Evolutionary conservation across 2,329 filamentous ascomycete species (phyloP), one percentile per base, ranked within the genome.

Genomic region (Calonectria hongkongensis): DNA sequence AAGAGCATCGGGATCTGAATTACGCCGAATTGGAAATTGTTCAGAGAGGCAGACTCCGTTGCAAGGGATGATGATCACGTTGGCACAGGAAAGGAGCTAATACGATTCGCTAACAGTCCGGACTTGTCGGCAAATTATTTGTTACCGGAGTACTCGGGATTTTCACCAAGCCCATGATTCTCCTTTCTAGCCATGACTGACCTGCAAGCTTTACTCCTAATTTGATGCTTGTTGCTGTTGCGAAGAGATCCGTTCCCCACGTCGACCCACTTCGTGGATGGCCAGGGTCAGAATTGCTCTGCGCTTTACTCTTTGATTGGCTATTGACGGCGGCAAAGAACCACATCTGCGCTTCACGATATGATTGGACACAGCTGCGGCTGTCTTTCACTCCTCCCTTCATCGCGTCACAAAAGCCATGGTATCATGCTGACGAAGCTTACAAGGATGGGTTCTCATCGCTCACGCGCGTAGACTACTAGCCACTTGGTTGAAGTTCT

Each of bases 231-330:
- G 43, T 21, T 47, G n/a, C 16, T 41, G 4, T 7, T 21, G 30
- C 5, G 18, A 56, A 39, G 28, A 1, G 2, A 12, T 21, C n/a
- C 15, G 21, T 36, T 41, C 33, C 12, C 30, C 33, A 13, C 27
- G 4, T 21, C 36, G 54, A 58, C 54, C 54, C 54, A n/a, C 30
- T 36, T 15, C 2, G 33, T 15, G 2, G 18, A n/a, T 15, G 54
- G 54, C 9, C n/a, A 8, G n/a, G 21, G n/a, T 45, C 15, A 27
- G 7, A 15, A 41, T 58, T 18, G 16, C 58, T 18, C 58, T 28
- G 58, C 58, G 58, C 39, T 63, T 13, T 5, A 7, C 25, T 45
- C 39, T 45, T 8, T 63, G 39, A 63, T 63, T 63, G 58, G 58
- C 36, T 33, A 39, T 10, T 12, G 5, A 2, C 25, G 39, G 58